phyloP scores from a whole-genome alignment of 495 filamentous ascomycete genomes.

The Antarctomyces pellizariae region DNA sequence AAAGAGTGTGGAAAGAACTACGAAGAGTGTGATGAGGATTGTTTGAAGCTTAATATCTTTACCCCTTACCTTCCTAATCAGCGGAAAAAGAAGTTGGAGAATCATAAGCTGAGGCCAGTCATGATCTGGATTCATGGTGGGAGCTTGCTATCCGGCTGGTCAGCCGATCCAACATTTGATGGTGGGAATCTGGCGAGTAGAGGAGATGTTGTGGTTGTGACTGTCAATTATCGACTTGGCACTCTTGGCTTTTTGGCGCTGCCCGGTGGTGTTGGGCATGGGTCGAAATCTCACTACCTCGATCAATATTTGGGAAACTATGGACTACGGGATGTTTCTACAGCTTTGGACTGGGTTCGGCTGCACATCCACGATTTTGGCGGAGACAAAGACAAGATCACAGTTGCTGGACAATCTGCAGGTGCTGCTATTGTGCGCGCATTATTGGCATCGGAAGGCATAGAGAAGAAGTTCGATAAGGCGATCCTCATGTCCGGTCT shows the following conservation, averaged over 20 bases:
- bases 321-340: constrained; percentile 27
- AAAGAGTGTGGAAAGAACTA: too few species aligned
- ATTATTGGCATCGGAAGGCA: constrained; percentile 26
- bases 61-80: constrained; percentile 23
- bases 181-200: constrained; percentile 25
- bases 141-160: constrained; percentile 10
- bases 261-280: constrained; percentile 10
- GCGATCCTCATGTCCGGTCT: constrained; percentile 27
- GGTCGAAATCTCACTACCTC: constrained; percentile 15
- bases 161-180: constrained; percentile 13
- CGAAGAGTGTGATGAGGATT: constrained; percentile 26
- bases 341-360: constrained; percentile 22
- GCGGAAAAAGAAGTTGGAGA: constrained; percentile 7
- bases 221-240: constrained; percentile 15
- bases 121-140: constrained; percentile 20
- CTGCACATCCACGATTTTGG: constrained; percentile 23
- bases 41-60: constrained; percentile 30
- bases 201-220: constrained; percentile 22
- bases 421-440: constrained; percentile 28
- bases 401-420: constrained; percentile 27
- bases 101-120: constrained; percentile 19
- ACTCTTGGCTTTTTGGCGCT: constrained; percentile 9
- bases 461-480: constrained; percentile 22
- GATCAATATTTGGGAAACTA: constrained; percentile 22
- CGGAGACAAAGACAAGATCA: constrained; percentile 17